Conservation (phyloP, 208 protist species). For the Porcisia deanei region DNA sequence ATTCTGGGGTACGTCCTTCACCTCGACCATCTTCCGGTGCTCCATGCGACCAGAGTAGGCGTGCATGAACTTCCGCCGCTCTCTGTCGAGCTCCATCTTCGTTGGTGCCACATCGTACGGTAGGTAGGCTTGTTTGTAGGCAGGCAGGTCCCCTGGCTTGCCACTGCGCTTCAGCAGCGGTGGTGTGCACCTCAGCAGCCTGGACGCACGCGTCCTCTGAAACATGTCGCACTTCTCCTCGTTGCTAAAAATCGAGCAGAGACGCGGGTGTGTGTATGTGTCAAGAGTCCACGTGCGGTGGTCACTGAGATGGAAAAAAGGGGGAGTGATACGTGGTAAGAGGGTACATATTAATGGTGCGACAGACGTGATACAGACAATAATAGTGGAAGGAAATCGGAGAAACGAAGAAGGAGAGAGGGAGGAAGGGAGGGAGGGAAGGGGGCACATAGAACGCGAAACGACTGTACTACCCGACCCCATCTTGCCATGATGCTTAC, state of each 20-base stretch:
- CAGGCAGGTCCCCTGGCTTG: constrained; percentile 73
- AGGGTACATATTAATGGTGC: too few species aligned
- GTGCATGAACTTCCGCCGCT: constrained; percentile 69
- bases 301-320: neutral
- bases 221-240: constrained; percentile 4
- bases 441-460: neutral
- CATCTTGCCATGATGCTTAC: neutral
- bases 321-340: neutral
- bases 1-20: constrained; percentile 90
- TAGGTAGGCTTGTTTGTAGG: constrained; percentile 89
- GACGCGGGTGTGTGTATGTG: neutral
- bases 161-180: constrained; percentile 70
- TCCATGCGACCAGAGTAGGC: constrained; percentile 77
- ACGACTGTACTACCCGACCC: neutral
- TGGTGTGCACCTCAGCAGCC: constrained; percentile 25
- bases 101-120: constrained; percentile 85
- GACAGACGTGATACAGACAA: neutral
- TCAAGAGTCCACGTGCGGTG: neutral
- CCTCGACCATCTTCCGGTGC: constrained; percentile 74
- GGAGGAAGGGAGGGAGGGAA: neutral
- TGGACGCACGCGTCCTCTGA: neutral
- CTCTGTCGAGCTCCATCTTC: constrained; percentile 75
- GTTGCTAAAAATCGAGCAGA: neutral
- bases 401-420: neutral
- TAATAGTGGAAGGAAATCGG: too few species aligned